Conservation (phyloP, 768 basidiomycete species). For the Austroboletus festivus region DNA sequence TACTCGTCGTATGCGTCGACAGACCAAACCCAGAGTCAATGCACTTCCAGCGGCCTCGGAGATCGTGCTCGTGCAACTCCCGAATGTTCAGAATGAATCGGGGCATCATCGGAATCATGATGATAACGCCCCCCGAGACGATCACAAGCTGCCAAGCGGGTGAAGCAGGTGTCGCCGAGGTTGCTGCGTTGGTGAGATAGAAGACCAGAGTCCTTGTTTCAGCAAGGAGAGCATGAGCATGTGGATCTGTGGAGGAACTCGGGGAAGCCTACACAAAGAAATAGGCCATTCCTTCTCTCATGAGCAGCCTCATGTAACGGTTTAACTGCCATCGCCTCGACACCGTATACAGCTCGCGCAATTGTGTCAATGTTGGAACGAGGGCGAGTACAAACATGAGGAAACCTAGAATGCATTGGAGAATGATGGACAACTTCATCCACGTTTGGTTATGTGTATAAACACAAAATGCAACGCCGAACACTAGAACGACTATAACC, state of each 20-base stretch:
- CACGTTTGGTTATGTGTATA: background rate
- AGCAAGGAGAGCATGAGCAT: no score
- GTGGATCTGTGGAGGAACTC: background rate
- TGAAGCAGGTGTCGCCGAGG: background rate
- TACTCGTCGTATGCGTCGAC: background rate
- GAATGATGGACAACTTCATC: background rate
- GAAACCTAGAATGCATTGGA: background rate
- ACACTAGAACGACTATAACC: background rate
- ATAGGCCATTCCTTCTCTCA: conserved; percentile 2
- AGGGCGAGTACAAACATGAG: background rate
- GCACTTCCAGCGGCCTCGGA: background rate
- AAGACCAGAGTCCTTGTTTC: background rate
- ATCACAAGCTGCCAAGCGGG: background rate
- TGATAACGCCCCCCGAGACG: background rate
- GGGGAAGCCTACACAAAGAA: background rate
- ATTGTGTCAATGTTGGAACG: background rate
- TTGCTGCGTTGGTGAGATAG: background rate
- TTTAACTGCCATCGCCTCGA: conserved; percentile 3
- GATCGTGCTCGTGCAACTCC: background rate
- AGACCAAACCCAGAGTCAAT: background rate
- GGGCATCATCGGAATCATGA: background rate
- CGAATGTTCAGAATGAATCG: background rate
- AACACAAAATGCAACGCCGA: background rate
- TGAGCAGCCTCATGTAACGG: background rate
- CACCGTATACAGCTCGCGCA: background rate